A percentile compares a stretch with the other conserved stretches of the same genome.
phyloP scores from a whole-genome alignment of 352 stramenopile genomes.

The Albugo laibachii region DNA sequence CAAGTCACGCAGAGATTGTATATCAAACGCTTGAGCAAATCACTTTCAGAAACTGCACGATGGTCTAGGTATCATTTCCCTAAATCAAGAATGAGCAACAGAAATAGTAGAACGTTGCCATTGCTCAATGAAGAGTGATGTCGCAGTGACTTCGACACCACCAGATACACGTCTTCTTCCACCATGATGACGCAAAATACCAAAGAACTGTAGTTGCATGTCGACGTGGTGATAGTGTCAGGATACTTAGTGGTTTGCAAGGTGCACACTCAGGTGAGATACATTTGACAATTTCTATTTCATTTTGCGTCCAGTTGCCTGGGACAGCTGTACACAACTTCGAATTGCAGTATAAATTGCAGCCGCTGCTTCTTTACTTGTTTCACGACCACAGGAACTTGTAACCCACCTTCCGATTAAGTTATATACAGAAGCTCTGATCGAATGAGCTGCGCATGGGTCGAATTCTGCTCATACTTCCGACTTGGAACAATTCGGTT shows the following conservation, averaged over 20 bases:
- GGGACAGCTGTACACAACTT: neutral
- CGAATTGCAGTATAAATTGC: slow-evolving; percentile 2
- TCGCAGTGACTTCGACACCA: slow-evolving; percentile 4
- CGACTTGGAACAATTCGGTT: slow-evolving; percentile 5
- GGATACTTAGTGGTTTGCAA: neutral
- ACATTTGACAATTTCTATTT: neutral
- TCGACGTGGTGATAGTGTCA: slow-evolving; percentile 3
- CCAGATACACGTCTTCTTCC: slow-evolving; percentile 2
- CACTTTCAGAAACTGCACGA: too few species aligned
- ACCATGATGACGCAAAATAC: neutral
- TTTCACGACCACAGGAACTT: slow-evolving; percentile 1
- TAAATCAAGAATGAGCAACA: too few species aligned
- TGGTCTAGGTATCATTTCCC: too few species aligned
- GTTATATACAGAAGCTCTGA: slow-evolving; percentile 2
- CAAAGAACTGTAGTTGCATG: slow-evolving; percentile 4
- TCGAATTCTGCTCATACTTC: slow-evolving; percentile 2
- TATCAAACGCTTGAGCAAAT: too few species aligned
- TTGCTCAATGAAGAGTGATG: too few species aligned
- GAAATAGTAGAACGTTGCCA: too few species aligned
- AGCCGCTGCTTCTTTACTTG: slow-evolving; percentile 5
- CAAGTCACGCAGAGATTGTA: too few species aligned
- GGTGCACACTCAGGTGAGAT: slow-evolving; percentile 1
- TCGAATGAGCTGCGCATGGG: slow-evolving; percentile 2
- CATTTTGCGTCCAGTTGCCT: slow-evolving; percentile 1
- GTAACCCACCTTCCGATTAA: slow-evolving; percentile 2